Percentiles rank a stretch among this genome's conserved stretches.
phyloP scores from a whole-genome alignment of 352 stramenopile species.

The Phytophthora podocarpi region DNA sequence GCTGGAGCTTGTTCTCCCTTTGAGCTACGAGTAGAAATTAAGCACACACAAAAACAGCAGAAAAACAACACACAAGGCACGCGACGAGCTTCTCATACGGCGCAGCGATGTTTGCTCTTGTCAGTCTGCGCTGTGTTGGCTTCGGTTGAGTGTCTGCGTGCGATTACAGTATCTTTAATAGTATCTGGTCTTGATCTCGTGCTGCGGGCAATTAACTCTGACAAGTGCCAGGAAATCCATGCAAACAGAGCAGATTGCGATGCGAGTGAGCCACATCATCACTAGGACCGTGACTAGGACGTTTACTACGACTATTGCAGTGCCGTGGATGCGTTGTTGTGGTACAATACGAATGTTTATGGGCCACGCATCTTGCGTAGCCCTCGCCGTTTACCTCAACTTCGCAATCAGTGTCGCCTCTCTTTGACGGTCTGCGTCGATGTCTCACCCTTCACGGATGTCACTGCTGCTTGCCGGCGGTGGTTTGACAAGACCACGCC shows the following conservation, averaged over 20 bases:
- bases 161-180: slow-evolving; percentile 8
- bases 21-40: slow-evolving; percentile 38
- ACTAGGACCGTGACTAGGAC: not conserved
- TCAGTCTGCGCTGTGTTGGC: slow-evolving; percentile 13
- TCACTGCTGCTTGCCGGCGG: slow-evolving; percentile 3
- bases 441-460: slow-evolving; percentile 14
- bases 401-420: slow-evolving; percentile 34
- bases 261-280: not conserved
- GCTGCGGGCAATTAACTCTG: not conserved
- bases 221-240: not conserved
- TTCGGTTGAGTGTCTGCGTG: slow-evolving; percentile 12
- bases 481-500: slow-evolving; percentile 10
- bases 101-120: slow-evolving; percentile 12
- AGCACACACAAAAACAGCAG: slow-evolving; percentile 31
- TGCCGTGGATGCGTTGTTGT: not conserved
- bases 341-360: slow-evolving; percentile 22
- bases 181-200: not conserved
- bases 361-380: slow-evolving; percentile 7
- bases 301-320: not conserved
- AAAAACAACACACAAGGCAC: slow-evolving; percentile 21
- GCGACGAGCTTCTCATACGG: slow-evolving; percentile 3
- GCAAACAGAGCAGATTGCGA: not conserved
- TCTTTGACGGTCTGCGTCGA: no score
- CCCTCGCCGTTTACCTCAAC: slow-evolving; percentile 26
- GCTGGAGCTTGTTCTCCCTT: no score